phyloP scores from a whole-genome alignment of 257 asterid species.

The Jasminum sambac region DNA sequence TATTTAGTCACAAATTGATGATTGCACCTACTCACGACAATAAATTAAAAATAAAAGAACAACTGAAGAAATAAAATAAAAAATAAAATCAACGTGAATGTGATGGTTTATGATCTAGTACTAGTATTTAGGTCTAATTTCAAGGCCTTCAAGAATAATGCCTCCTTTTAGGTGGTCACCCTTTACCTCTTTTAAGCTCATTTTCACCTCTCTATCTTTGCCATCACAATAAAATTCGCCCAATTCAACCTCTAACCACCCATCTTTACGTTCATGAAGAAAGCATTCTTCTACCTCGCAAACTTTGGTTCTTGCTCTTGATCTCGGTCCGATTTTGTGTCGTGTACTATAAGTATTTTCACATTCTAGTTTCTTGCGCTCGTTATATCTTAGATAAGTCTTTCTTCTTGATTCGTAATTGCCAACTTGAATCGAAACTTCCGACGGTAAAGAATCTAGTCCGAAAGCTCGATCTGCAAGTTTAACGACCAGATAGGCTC shows the following conservation, averaged over 20 bases:
- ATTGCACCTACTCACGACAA: not conserved
- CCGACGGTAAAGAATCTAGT: constrained; percentile 38
- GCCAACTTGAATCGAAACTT: constrained; percentile 50
- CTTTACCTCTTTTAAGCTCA: constrained; percentile 57
- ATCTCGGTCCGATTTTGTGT: no score
- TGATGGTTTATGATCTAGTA: not conserved
- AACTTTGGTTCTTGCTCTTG: not conserved
- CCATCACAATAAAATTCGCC: constrained; percentile 63
- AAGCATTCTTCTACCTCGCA: constrained; percentile 14
- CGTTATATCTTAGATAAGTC: constrained; percentile 26
- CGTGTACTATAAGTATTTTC: not conserved
- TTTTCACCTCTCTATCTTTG: constrained; percentile 45
- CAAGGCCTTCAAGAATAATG: constrained; percentile 73
- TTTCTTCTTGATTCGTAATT: constrained; percentile 24
- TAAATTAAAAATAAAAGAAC: not conserved
- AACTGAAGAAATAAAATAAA: not conserved
- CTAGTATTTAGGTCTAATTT: constrained; percentile 56
- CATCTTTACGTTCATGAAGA: constrained; percentile 47
- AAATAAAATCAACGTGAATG: not conserved
- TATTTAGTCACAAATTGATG: not conserved
- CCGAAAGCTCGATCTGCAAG: constrained; percentile 63
- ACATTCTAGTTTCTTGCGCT: constrained; percentile 1
- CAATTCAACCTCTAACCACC: constrained; percentile 73
- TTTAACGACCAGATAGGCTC: constrained; percentile 56
- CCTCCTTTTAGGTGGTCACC: constrained; percentile 77